A percentile compares a stretch with the other conserved stretches of the same genome.
Conservation (phyloP, 371 early-diverging fungal genomes). For the Rhizopus microsporus region DNA sequence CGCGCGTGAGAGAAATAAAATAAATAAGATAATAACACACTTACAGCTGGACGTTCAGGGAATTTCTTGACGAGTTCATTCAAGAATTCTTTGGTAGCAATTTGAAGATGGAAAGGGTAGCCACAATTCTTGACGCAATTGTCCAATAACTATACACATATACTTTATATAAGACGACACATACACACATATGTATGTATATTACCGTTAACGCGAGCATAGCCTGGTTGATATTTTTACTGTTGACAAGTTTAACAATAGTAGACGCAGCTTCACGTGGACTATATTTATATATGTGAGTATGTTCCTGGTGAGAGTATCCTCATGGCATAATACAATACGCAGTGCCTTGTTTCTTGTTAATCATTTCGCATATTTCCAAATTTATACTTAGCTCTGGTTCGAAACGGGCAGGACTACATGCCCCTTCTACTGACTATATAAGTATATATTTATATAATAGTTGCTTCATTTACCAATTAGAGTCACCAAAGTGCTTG, state of each 20-base stretch:
- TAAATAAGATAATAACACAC: slow-evolving; percentile 7
- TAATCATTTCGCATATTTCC: slow-evolving; percentile 94
- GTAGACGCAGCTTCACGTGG: slow-evolving; percentile 89
- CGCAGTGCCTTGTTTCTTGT: slow-evolving; percentile 84
- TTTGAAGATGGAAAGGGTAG: slow-evolving; percentile 94
- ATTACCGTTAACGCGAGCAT: slow-evolving; percentile 79
- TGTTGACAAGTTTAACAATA: slow-evolving; percentile 80
- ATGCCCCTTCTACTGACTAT: slow-evolving; percentile 70
- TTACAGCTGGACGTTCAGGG: slow-evolving; percentile 86
- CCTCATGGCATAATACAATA: slow-evolving; percentile 34
- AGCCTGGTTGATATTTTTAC: slow-evolving; percentile 68
- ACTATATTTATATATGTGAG: slow-evolving; percentile 37
- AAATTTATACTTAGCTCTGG: slow-evolving; percentile 88
- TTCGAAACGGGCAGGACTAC: slow-evolving; percentile 69
- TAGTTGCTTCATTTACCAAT: slow-evolving; percentile 19
- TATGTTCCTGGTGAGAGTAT: not conserved
- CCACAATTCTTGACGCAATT: slow-evolving; percentile 98
- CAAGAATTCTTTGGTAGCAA: slow-evolving; percentile 94
- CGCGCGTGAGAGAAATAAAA: not conserved
- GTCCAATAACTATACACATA: slow-evolving; percentile 75
- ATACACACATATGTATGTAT: not conserved
- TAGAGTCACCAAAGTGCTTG: slow-evolving; percentile 25
- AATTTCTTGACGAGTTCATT: slow-evolving; percentile 95
- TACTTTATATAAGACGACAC: not conserved
- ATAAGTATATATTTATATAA: not conserved